Base-by-base conservation (phyloP, 345 rosid genomes). In the Clausena lansium region DNA sequence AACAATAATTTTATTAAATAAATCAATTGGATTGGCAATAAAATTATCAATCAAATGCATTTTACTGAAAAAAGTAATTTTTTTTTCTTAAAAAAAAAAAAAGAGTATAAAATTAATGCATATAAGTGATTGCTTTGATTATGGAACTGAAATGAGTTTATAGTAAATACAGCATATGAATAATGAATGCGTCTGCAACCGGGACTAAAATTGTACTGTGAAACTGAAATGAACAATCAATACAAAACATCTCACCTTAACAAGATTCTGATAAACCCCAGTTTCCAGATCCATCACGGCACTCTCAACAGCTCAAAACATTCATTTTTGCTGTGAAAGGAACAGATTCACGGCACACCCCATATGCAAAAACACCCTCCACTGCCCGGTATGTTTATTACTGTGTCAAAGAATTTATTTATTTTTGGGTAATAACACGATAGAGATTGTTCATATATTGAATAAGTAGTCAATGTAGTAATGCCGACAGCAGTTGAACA, bases 261-360 rank as follows among this genome's bases (percentile, higher is more conserved):
- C 70, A 47, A 20, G 77, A 52, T 88, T 86, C 45, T 76, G 90
- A 78, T 69, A 71, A 76, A 61, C 63, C 68, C 91, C 87, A 67
- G 84, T 67, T 79, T 93, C 94, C 76, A 78, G 87, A 85, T 94
- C 97, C 98, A 94, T 92, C 79, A 75, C 64, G 36, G 73, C 60
- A 75, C 50, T 27, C 59, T 88, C 80, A 86, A 45, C 77, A 73
- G 67, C 38, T 60, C 45, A 66, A 74, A 27, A 81, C 71, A 67
- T 75, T 82, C 87, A 86, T 86, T 77, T 52, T 78, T 62, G 25
- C 81, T 13, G 41, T 36, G 47, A 79, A 41, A 22, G 70, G 33
- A 47, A 81, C 73, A 69, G 57, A 82, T 61, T 85, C 68, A 83
- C 79, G 7, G 61, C 66, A 28, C 32, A 76, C 77, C 82, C 85